Percentiles rank a stretch among this genome's conserved stretches.
These are phyloP conservation scores for Suhomyces chickasaworum DNA, from an alignment of 1,139 yeast genomes.

Conservation along the genomic window DNA sequence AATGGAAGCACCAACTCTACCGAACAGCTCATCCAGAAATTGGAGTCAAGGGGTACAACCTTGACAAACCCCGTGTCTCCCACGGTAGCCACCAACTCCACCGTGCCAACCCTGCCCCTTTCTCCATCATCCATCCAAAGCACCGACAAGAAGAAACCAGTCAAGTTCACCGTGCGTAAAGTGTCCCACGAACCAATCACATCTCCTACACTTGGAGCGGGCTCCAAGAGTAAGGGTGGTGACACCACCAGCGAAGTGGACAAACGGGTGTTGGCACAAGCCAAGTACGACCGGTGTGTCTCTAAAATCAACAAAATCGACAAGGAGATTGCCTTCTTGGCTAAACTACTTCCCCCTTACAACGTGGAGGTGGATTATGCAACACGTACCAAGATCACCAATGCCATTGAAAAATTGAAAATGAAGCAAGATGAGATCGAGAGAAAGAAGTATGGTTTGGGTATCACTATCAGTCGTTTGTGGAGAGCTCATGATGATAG, in stretches of 20 bases:
- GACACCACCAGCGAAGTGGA: conserved; percentile 10
- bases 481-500: conserved; percentile 49
- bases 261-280: conserved; percentile 31
- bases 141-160: conserved; percentile 28
- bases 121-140: conserved; percentile 12
- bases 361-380: conserved; percentile 49
- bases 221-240: conserved; percentile 11
- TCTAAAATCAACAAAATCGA: conserved; percentile 39
- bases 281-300: conserved; percentile 40
- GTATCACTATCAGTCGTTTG: conserved; percentile 46
- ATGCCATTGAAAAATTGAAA: conserved; percentile 46
- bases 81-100: conserved; percentile 6
- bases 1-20: conserved; percentile 34
- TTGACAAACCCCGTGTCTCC: neutral
- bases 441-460: conserved; percentile 46
- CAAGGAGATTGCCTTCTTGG: conserved; percentile 44
- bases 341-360: conserved; percentile 46
- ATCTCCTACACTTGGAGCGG: conserved; percentile 10
- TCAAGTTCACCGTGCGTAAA: conserved; percentile 46
- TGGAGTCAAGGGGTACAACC: conserved; percentile 13
- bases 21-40: conserved; percentile 32
- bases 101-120: conserved; percentile 5
- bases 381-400: conserved; percentile 43
- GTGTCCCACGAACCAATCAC: conserved; percentile 39
- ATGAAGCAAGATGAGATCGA: conserved; percentile 47